A percentile compares a stretch with the other conserved stretches of the same genome.
Evolutionary conservation across 176 grass and related monocot species (phyloP).

Genomic region (Guadua angustifolia): DNA sequence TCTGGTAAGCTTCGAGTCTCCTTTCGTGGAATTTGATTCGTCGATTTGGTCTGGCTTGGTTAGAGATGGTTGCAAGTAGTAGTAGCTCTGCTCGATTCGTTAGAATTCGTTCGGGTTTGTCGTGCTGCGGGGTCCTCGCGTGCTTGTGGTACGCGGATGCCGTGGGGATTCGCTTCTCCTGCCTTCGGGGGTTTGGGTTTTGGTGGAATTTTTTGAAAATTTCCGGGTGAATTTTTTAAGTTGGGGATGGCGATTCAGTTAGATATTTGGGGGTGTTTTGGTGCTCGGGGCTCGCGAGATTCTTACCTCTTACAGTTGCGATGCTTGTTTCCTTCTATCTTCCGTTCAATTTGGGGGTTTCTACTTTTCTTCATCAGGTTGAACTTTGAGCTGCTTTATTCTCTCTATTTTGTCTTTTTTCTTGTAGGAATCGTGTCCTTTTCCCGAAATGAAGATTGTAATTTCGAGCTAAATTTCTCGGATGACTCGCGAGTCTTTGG

Average conservation of each 20-base stretch:
- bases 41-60: not conserved
- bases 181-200: constrained; percentile 43
- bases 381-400: constrained; percentile 3
- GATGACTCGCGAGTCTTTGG: not conserved
- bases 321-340: constrained; percentile 15
- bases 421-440: not conserved
- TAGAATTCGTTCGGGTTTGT: not conserved
- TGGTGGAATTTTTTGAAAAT: not conserved
- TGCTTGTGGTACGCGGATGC: not conserved
- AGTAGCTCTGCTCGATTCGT: constrained; percentile 28
- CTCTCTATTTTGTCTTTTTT: not conserved
- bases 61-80: not conserved
- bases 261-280: not conserved
- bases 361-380: constrained; percentile 6
- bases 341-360: not conserved
- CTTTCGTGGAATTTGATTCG: not conserved
- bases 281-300: not conserved
- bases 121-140: not conserved
- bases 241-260: not conserved
- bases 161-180: constrained; percentile 22
- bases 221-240: constrained; percentile 16
- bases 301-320: not conserved
- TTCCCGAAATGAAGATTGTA: not conserved
- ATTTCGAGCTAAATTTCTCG: constrained; percentile 25
- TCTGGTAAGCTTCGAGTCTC: constrained; percentile 37